Percentiles rank a stretch among this genome's conserved stretches.
phyloP scores from a whole-genome alignment of 805 yeast species.

The Yamadazyma scolyti region DNA sequence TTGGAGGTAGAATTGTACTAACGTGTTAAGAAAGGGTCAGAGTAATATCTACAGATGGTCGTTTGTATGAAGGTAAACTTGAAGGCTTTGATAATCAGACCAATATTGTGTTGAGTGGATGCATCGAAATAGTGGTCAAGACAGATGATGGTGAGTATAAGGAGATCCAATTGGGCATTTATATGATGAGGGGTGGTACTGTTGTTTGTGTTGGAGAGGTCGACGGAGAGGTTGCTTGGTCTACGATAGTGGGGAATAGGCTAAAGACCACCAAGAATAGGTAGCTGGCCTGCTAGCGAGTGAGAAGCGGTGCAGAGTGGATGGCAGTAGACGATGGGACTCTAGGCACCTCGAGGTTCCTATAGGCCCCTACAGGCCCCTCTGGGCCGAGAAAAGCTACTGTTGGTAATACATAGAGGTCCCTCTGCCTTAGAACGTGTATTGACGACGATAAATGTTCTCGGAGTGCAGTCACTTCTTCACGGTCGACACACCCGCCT shows the following conservation, averaged over 20 bases:
- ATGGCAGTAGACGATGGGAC: too few species aligned
- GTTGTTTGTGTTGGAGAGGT: slow-evolving; percentile 55
- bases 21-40: slow-evolving; percentile 33
- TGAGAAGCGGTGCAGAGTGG: too few species aligned
- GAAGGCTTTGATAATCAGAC: slow-evolving; percentile 64
- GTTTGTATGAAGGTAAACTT: slow-evolving; percentile 40
- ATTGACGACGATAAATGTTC: slow-evolving; percentile 1
- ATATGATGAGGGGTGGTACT: slow-evolving; percentile 56
- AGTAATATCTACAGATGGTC: slow-evolving; percentile 41
- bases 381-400: too few species aligned
- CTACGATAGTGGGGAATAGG: slow-evolving; percentile 24
- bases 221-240: slow-evolving; percentile 39
- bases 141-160: slow-evolving; percentile 35
- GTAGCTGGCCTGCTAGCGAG: too few species aligned
- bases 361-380: too few species aligned
- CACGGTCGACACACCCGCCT: slow-evolving; percentile 57
- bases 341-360: too few species aligned
- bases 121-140: slow-evolving; percentile 49
- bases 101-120: slow-evolving; percentile 51
- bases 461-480: slow-evolving; percentile 5
- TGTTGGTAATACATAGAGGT: too few species aligned
- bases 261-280: slow-evolving; percentile 39
- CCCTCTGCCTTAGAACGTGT: neutral
- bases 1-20: slow-evolving; percentile 7
- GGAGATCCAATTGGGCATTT: slow-evolving; percentile 44